Conservation (phyloP, 163 green algal species). For the Chlorella variabilis region DNA sequence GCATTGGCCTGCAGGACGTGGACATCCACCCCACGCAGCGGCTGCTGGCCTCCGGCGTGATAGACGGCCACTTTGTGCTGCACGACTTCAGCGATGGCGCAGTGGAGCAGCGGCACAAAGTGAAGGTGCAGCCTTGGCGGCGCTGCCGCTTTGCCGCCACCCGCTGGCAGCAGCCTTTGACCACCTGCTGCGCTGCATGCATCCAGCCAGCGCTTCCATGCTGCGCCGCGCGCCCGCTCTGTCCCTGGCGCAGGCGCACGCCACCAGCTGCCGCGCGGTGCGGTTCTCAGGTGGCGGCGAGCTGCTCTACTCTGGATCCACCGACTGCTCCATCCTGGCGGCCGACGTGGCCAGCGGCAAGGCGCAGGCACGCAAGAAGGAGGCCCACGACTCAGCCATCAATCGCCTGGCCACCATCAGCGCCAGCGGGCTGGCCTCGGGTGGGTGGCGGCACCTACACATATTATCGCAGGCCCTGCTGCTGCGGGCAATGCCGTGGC, state of each 20-base stretch:
- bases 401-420: conserved; percentile 58
- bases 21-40: conserved; percentile 51
- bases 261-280: conserved; percentile 56
- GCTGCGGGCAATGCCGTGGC: too few relatives aligned
- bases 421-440: conserved; percentile 39
- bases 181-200: conserved; percentile 35
- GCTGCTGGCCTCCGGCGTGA: conserved; percentile 62
- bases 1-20: conserved; percentile 49
- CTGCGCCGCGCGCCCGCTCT: too few relatives aligned
- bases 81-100: conserved; percentile 15
- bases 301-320: conserved; percentile 50
- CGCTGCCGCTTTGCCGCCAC: not conserved
- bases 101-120: not conserved
- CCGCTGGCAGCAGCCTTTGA: conserved; percentile 12
- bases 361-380: conserved; percentile 37
- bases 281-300: conserved; percentile 47
- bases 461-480: too few relatives aligned
- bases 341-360: conserved; percentile 59
- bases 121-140: conserved; percentile 18
- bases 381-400: conserved; percentile 68
- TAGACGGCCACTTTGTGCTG: conserved; percentile 45
- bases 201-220: not conserved
- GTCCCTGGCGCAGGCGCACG: conserved; percentile 4
- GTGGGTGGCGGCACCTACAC: conserved; percentile 17
- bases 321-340: conserved; percentile 47